Evolutionary conservation across 306 rosid genomes (phyloP), one percentile per base, ranked within the genome.

Genomic region (Prunus armeniaca): DNA sequence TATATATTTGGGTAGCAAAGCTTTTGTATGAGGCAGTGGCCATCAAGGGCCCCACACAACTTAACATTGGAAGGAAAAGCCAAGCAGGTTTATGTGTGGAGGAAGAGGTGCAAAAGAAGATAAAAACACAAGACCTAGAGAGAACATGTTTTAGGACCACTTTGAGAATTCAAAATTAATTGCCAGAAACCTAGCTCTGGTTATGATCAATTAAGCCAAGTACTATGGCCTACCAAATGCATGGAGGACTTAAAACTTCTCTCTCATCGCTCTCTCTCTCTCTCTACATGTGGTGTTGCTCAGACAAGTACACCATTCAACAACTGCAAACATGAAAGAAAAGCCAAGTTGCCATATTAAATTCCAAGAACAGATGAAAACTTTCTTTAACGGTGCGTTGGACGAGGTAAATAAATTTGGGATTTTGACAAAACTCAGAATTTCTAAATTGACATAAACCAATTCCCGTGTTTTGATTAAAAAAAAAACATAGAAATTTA

Each of bases 101-200:
- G 82, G 79, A 82, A 82, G 75, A 58, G 56, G 79, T 25, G 80
- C 78, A 67, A 76, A 69, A 81, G 81, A 78, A 81, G 88, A 83
- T 83, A 75, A 77, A 84, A 73, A 79, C 81, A 72, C 82, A 70
- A 77, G 63, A 69, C 80, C 52, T 25, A 2, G 72, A 73, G 65
- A 14, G 76, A 82, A 46, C 76, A 66, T 60, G 28, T 14, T 67
- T 49, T 79, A 60, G 93, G 96, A 87, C 91, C 96, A 88, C 96
- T 79, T 47, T 24, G 54, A 63, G 74, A 46, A 65, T 38, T 38
- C 9, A 38, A 8, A 38, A 38, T 6, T 38, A 38, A 38, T 38
- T 72, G 83, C 73, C 57, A 80, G 77, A 82, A 45, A 66, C 61
- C 58, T 12, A 32, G 47, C 28, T 2, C 13, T 43, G 55, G 76